Percentiles rank a stretch among this genome's conserved stretches.
These are phyloP conservation scores for Verticillium nonalfalfae DNA, from an alignment of 2,329 filamentous ascomycete genomes.

Conservation along the genomic window DNA sequence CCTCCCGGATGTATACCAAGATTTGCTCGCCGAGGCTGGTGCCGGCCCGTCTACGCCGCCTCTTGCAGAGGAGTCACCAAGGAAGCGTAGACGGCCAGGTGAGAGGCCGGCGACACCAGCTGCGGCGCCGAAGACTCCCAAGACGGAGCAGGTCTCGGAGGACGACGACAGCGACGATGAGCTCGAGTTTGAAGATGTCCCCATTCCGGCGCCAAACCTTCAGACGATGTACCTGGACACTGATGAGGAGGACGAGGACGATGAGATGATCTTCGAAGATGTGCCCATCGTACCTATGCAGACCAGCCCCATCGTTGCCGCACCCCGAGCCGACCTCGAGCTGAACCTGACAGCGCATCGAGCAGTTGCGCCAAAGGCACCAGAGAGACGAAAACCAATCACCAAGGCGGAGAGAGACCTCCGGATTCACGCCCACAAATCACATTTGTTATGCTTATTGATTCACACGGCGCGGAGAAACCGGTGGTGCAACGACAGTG, in stretches of 20 bases:
- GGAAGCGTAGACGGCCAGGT: conserved; percentile 29
- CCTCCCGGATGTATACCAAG: conserved; percentile 35
- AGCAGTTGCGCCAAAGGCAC: conserved; percentile 14
- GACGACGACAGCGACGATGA: conserved; percentile 29
- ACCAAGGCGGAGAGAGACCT: conserved; percentile 45
- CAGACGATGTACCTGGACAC: conserved; percentile 46
- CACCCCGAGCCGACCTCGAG: conserved; percentile 32
- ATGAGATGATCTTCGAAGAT: conserved; percentile 39
- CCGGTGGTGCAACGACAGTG: conserved; percentile 76
- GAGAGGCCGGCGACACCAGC: conserved; percentile 8
- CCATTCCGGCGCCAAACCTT: conserved; percentile 37
- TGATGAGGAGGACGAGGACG: conserved; percentile 32
- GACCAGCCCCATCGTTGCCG: conserved; percentile 12
- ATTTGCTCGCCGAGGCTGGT: conserved; percentile 45
- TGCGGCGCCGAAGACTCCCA: background rate
- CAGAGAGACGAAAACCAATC: conserved; percentile 43
- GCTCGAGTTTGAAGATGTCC: conserved; percentile 44
- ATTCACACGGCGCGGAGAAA: conserved; percentile 74
- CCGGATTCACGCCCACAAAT: conserved; percentile 76
- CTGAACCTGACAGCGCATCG: conserved; percentile 46
- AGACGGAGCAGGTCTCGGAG: conserved; percentile 12
- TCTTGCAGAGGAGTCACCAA: conserved; percentile 31
- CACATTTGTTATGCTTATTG: conserved; percentile 77
- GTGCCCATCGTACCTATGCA: conserved; percentile 32
- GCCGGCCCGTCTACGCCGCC: conserved; percentile 14